Conservation (phyloP, 2,329 filamentous ascomycete genomes). For the Aspergillus fumigatiaffinis region DNA sequence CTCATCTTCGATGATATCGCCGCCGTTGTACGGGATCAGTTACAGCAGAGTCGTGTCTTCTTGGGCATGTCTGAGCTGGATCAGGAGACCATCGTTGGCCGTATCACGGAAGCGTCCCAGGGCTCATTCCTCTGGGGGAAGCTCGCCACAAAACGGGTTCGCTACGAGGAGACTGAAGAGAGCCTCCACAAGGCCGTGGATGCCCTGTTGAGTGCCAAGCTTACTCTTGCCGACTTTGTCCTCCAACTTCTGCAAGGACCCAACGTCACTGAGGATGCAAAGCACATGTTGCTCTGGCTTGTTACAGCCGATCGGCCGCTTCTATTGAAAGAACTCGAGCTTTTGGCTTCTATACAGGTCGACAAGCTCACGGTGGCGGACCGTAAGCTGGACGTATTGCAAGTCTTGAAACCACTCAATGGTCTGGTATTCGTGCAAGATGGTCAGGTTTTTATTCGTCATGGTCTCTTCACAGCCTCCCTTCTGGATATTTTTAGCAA, state of each 20-base stretch:
- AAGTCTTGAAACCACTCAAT: conserved; percentile 27
- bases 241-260: conserved; percentile 21
- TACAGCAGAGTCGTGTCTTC: conserved; percentile 24
- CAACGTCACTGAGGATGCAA: conserved; percentile 27
- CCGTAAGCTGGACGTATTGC: conserved; percentile 21
- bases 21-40: conserved; percentile 27
- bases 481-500: conserved; percentile 30
- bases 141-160: conserved; percentile 29
- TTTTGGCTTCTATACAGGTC: conserved; percentile 27
- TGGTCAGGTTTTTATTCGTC: conserved; percentile 34
- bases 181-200: conserved; percentile 28
- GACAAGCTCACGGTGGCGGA: conserved; percentile 30
- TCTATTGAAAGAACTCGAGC: conserved; percentile 27
- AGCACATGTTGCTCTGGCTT: conserved; percentile 36
- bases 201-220: conserved; percentile 20
- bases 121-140: conserved; percentile 41
- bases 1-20: conserved; percentile 37
- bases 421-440: conserved; percentile 34
- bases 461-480: conserved; percentile 29
- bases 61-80: conserved; percentile 25
- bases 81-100: conserved; percentile 30
- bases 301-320: conserved; percentile 36
- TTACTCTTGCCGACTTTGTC: conserved; percentile 31
- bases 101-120: conserved; percentile 30
- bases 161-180: conserved; percentile 22